Percentiles rank a stretch among this genome's conserved stretches.
Evolutionary conservation across 2,329 filamentous ascomycete genomes (phyloP).

Genomic region (Paecilomyces formosus): DNA sequence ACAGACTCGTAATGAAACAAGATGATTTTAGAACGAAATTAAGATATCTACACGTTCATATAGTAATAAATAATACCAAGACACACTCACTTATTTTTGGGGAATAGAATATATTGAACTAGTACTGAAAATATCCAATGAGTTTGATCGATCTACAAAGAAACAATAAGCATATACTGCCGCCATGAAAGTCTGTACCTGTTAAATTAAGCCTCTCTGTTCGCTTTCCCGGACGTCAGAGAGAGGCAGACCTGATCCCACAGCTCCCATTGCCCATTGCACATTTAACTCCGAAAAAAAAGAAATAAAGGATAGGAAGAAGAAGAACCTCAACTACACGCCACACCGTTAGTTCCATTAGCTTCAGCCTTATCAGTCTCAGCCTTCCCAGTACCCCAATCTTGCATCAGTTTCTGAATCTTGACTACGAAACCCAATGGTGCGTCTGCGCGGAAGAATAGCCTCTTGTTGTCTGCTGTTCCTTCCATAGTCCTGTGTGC

Average conservation of each 20-base stretch:
- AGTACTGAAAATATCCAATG: too few species aligned
- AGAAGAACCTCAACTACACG: neutral
- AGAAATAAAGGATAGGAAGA: neutral
- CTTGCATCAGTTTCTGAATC: neutral
- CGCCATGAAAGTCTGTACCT: too few species aligned
- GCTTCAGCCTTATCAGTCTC: neutral
- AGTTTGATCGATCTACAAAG: too few species aligned
- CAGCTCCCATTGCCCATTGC: neutral
- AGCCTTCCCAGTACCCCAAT: neutral
- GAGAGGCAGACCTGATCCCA: neutral
- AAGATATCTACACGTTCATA: neutral
- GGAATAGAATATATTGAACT: too few species aligned
- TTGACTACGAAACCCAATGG: neutral
- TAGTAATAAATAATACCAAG: neutral
- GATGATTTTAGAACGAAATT: neutral
- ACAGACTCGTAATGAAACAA: neutral
- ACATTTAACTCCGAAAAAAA: neutral
- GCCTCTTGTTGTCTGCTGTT: neutral
- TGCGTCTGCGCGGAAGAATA: constrained; percentile 1
- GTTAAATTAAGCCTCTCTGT: too few species aligned
- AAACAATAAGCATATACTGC: too few species aligned
- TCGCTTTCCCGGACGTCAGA: neutral
- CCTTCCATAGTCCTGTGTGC: neutral
- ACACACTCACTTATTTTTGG: neutral
- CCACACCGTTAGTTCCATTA: neutral